Percentiles rank a stretch among this genome's conserved stretches.
Evolutionary conservation across 2,329 filamentous ascomycete species (phyloP).

Genomic region (Dichotomopilus funicola): DNA sequence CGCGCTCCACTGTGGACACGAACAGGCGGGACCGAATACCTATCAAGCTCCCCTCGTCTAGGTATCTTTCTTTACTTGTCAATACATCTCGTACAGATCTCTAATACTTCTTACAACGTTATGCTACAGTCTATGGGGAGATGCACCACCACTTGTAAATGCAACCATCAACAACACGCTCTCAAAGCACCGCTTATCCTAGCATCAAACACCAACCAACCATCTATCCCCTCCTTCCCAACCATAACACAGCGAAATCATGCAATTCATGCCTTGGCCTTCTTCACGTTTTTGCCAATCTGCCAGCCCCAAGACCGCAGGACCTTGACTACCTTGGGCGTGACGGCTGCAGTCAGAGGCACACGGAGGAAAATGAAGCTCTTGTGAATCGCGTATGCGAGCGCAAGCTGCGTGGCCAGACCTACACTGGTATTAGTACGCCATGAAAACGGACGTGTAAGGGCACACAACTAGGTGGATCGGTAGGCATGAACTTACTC

Average conservation of each 20-base stretch:
- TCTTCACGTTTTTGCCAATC: conserved; percentile 63
- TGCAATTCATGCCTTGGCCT: conserved; percentile 9
- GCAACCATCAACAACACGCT: conserved; percentile 1
- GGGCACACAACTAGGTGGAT: background rate
- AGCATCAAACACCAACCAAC: background rate
- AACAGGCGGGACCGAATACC: background rate
- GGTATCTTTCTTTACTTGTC: background rate
- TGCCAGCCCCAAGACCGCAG: conserved; percentile 88
- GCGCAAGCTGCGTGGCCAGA: conserved; percentile 72
- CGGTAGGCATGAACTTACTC: conserved; percentile 52
- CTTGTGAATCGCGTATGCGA: conserved; percentile 97
- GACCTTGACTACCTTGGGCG: conserved; percentile 88
- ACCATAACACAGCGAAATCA: background rate
- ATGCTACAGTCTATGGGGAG: conserved; percentile 20
- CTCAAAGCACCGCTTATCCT: background rate
- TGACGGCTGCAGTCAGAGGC: conserved; percentile 81
- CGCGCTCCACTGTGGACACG: too few relatives aligned
- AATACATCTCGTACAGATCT: background rate
- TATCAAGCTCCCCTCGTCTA: background rate
- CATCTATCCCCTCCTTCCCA: background rate
- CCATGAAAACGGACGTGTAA: background rate
- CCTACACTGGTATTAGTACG: conserved; percentile 34
- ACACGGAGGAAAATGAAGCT: conserved; percentile 96
- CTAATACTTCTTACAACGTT: conserved; percentile 8
- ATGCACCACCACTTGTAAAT: conserved; percentile 11